These are phyloP conservation scores for Fusarium agapanthi DNA, from an alignment of 2,329 filamentous ascomycete species.

Conservation along the genomic window DNA sequence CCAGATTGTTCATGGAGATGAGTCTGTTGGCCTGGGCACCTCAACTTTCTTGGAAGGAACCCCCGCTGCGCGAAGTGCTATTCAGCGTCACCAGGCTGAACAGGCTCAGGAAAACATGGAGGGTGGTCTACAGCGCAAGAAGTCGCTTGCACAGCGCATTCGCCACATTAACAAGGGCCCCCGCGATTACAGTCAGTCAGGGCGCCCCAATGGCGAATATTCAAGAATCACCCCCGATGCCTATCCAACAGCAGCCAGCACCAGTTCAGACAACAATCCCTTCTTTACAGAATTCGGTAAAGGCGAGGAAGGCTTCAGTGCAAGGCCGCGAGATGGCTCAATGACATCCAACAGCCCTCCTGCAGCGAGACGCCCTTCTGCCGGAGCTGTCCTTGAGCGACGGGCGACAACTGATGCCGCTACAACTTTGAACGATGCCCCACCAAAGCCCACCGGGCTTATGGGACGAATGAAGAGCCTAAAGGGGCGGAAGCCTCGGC, in stretches of 20 bases:
- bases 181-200: slow-evolving; percentile 67
- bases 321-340: slow-evolving; percentile 52
- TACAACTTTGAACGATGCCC: slow-evolving; percentile 51
- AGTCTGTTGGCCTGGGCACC: slow-evolving; percentile 85
- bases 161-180: slow-evolving; percentile 81
- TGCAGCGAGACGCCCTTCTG: slow-evolving; percentile 48
- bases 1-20: slow-evolving; percentile 82
- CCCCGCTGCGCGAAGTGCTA: slow-evolving; percentile 82
- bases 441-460: slow-evolving; percentile 67
- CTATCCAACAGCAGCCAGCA: slow-evolving; percentile 46
- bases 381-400: slow-evolving; percentile 64
- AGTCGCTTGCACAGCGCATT: slow-evolving; percentile 92
- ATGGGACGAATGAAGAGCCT: slow-evolving; percentile 83
- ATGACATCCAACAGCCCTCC: slow-evolving; percentile 67
- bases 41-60: slow-evolving; percentile 96
- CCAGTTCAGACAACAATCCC: slow-evolving; percentile 66
- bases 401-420: slow-evolving; percentile 69
- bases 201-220: slow-evolving; percentile 60
- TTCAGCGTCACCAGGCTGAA: slow-evolving; percentile 78
- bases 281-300: slow-evolving; percentile 83
- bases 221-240: slow-evolving; percentile 52
- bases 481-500: slow-evolving; percentile 66
- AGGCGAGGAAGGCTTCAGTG: slow-evolving; percentile 61
- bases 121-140: slow-evolving; percentile 82
- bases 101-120: slow-evolving; percentile 66